Base-by-base conservation (phyloP, 108 stramenopile species). In the Skeletonema marinoi region DNA sequence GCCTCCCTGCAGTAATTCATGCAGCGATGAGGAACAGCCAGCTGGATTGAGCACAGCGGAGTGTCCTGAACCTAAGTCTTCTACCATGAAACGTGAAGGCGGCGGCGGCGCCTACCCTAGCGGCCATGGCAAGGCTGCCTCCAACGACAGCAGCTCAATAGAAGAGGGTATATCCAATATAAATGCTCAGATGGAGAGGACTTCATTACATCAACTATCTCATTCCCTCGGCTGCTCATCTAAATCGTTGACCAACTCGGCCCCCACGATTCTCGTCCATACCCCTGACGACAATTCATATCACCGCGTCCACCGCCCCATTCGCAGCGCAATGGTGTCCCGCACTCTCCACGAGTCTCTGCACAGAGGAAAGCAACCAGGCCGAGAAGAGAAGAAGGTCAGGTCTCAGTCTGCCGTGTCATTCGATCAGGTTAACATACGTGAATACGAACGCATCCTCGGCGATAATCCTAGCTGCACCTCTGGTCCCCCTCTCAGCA, bases 391-490 rank as follows among this genome's bases (percentile, higher is more conserved):
- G 10, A 41, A 36, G 33, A 48, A 48, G 46, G 12, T 4, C 46
- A 48, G n/a, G 3, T 51, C 19, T 42, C 12, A 2, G 19, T 12
- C 30, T n/a, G 31, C 42, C 48, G 69, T 81, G 54, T 64, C 54
- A 21, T 96, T 93, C 71, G 67, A 38, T 30, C 14, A 68, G 16
- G 86, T 96, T 35, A 66, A 80, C 59, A 80, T 96, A 12, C 87
- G 94, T 48, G 89, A 91, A 61, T 93, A 90, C 81, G 91, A 92
- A 77, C 85, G 91, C 14, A 61, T 85, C 16, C 82, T 93, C 2
- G 90, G 90, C 25, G 92, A 96, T 68, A 96, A 96, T 78, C 94
- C 94, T 56, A 81, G 81, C 42, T 85, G 84, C 51, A 82, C 83
- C 10, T 62, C 67, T 67, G 92, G 92, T 16, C 91, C 91, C n/a